A percentile compares a stretch with the other conserved stretches of the same genome.
Conservation (phyloP, 2,329 filamentous ascomycete genomes). For the Hypoxylon sp. region DNA sequence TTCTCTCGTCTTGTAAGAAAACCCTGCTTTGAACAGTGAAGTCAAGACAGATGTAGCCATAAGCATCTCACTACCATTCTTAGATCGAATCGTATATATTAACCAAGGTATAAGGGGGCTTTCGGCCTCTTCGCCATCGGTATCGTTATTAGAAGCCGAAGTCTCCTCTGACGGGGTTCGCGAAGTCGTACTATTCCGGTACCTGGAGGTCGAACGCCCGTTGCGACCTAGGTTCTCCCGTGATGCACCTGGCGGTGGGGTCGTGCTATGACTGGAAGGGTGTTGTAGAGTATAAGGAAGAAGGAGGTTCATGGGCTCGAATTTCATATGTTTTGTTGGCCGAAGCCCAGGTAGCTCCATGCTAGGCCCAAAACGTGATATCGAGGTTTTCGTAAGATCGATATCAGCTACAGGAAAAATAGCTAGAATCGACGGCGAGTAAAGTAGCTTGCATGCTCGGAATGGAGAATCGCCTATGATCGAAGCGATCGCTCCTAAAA, state of each 20-base stretch:
- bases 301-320: slow-evolving; percentile 75
- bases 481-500: slow-evolving; percentile 82
- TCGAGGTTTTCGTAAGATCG: slow-evolving; percentile 63
- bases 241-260: slow-evolving; percentile 68
- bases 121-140: slow-evolving; percentile 72
- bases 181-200: slow-evolving; percentile 47
- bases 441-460: slow-evolving; percentile 79
- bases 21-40: slow-evolving; percentile 76
- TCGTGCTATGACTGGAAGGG: slow-evolving; percentile 58
- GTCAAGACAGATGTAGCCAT: slow-evolving; percentile 79
- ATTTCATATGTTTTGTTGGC: slow-evolving; percentile 61
- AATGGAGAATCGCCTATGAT: slow-evolving; percentile 86
- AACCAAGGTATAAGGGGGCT: slow-evolving; percentile 82
- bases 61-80: slow-evolving; percentile 71
- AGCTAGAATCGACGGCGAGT: slow-evolving; percentile 77
- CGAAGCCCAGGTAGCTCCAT: slow-evolving; percentile 68
- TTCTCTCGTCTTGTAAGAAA: slow-evolving; percentile 76
- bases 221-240: slow-evolving; percentile 55
- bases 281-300: slow-evolving; percentile 70
- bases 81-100: slow-evolving; percentile 73
- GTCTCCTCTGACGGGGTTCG: slow-evolving; percentile 51
- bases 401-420: slow-evolving; percentile 76
- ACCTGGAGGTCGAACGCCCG: slow-evolving; percentile 50
- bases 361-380: slow-evolving; percentile 64
- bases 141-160: slow-evolving; percentile 49